These are phyloP conservation scores for Fagus sylvatica DNA, from an alignment of 306 rosid species.

Conservation along the genomic window DNA sequence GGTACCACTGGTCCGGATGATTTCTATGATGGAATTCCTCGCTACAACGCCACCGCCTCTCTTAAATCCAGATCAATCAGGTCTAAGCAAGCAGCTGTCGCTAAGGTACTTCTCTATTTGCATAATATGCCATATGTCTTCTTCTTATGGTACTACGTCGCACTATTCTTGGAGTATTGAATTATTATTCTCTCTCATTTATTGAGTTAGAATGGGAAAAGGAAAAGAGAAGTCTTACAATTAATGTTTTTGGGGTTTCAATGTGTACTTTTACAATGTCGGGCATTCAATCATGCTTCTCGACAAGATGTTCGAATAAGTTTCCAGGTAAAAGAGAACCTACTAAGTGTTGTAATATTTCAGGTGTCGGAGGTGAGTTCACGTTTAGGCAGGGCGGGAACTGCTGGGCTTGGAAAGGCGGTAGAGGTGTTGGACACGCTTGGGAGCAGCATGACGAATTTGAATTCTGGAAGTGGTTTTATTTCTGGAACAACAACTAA, in stretches of 20 bases:
- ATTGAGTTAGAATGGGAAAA: too few species aligned
- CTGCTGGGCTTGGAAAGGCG: constrained; percentile 62
- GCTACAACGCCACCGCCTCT: constrained; percentile 35
- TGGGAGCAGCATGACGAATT: constrained; percentile 89
- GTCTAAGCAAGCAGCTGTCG: constrained; percentile 67
- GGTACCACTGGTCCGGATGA: constrained; percentile 33
- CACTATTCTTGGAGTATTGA: too few species aligned
- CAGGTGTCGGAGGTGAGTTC: constrained; percentile 87
- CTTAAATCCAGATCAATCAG: constrained; percentile 66
- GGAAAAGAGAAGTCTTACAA: too few species aligned
- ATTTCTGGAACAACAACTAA: constrained; percentile 51
- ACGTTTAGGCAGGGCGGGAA: constrained; percentile 72
- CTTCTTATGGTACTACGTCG: neutral
- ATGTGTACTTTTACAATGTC: too few species aligned
- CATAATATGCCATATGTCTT: neutral
- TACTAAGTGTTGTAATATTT: constrained; percentile 16
- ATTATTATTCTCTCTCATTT: too few species aligned
- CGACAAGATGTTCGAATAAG: neutral
- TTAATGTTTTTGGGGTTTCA: too few species aligned
- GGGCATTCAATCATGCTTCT: too few species aligned
- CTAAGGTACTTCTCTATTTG: constrained; percentile 54
- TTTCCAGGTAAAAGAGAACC: neutral
- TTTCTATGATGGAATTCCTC: constrained; percentile 85
- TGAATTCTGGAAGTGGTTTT: constrained; percentile 65
- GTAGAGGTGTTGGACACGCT: constrained; percentile 84